Conservation (phyloP, 2,329 filamentous ascomycete species). For the Microdochium nivale region DNA sequence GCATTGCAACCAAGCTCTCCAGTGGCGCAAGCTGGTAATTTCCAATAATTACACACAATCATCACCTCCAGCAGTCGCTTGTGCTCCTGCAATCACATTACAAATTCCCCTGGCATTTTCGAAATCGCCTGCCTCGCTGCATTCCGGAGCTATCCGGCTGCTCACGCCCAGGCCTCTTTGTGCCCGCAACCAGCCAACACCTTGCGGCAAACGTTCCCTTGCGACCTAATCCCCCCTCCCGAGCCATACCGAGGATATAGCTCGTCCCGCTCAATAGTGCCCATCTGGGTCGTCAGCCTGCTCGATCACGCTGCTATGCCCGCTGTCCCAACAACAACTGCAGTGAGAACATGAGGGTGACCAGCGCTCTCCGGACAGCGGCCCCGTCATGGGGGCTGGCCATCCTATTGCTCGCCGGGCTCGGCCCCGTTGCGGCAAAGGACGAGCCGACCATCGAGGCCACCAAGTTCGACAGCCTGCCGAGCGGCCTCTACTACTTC, state of each 20-base stretch:
- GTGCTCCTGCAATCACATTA: too few species aligned
- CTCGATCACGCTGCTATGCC: conserved; percentile 29
- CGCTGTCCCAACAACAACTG: conserved; percentile 22
- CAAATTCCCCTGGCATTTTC: too few species aligned
- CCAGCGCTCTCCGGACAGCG: conserved; percentile 34
- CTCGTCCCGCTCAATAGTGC: neutral
- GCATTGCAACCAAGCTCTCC: too few species aligned
- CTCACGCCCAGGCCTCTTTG: too few species aligned
- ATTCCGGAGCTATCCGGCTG: too few species aligned
- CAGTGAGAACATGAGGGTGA: conserved; percentile 45
- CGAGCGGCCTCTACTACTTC: conserved; percentile 76
- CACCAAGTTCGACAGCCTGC: conserved; percentile 57
- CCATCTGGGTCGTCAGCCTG: neutral
- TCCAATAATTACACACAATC: too few species aligned
- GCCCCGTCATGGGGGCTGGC: conserved; percentile 29
- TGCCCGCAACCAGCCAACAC: neutral
- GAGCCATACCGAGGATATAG: neutral
- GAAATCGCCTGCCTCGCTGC: too few species aligned
- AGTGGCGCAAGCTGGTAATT: too few species aligned
- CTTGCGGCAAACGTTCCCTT: neutral
- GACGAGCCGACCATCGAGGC: conserved; percentile 58
- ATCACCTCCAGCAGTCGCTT: too few species aligned
- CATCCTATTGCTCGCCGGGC: conserved; percentile 29
- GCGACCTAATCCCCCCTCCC: neutral
- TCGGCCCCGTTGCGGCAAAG: conserved; percentile 38